A percentile compares a stretch with the other conserved stretches of the same genome.
Conservation (phyloP, 805 yeast species). For the Tetrapisispora pingtungensis region DNA sequence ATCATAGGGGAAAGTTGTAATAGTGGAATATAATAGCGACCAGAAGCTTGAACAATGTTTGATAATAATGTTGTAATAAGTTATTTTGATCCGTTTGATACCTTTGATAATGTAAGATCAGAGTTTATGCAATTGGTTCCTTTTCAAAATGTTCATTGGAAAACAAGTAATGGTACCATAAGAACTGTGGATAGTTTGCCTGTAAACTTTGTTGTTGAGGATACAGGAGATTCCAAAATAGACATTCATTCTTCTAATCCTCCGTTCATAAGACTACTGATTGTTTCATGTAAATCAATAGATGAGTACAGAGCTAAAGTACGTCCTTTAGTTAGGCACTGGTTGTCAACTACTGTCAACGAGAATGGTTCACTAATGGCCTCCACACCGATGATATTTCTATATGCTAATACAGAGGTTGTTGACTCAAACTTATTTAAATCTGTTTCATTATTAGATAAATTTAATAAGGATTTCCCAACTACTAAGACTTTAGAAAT, state of each 20-base stretch:
- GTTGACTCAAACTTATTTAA: conserved; percentile 26
- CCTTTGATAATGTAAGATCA: conserved; percentile 22
- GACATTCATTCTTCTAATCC: background rate
- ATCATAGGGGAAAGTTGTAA: too few relatives aligned
- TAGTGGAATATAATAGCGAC: background rate
- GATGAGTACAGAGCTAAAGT: conserved; percentile 74
- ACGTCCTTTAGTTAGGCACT: conserved; percentile 71
- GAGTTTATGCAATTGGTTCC: conserved; percentile 25
- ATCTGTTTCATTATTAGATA: conserved; percentile 24
- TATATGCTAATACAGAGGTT: conserved; percentile 25
- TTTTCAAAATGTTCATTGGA: conserved; percentile 27
- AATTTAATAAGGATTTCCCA: conserved; percentile 27
- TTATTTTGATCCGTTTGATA: conserved; percentile 30
- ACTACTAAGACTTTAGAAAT: conserved; percentile 21
- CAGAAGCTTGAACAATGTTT: background rate
- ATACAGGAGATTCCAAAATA: background rate
- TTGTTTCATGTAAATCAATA: conserved; percentile 52
- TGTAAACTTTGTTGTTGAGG: conserved; percentile 16
- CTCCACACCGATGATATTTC: conserved; percentile 16
- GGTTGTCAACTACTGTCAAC: conserved; percentile 40
- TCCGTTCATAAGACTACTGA: conserved; percentile 57
- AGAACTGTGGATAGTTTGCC: conserved; percentile 19
- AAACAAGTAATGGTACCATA: conserved; percentile 17
- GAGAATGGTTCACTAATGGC: background rate
- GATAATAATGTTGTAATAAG: conserved; percentile 12